Evolutionary conservation across 2,329 filamentous ascomycete genomes (phyloP).

Genomic region (Biscogniauxia marginata): DNA sequence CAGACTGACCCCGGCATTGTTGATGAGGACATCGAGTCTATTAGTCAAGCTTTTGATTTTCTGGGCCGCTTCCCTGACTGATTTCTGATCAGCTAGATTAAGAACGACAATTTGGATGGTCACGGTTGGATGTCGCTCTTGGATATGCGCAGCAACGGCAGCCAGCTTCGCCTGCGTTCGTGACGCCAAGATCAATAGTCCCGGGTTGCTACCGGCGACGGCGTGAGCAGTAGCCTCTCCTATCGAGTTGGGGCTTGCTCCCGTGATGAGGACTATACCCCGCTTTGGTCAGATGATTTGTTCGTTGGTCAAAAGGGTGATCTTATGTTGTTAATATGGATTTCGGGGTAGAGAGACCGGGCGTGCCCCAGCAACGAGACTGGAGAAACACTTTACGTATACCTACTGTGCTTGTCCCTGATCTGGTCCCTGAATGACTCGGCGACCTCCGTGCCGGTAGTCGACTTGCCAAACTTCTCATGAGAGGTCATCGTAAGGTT

Average conservation of each 20-base stretch:
- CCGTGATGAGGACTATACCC: slow-evolving; percentile 41
- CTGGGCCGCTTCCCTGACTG: slow-evolving; percentile 32
- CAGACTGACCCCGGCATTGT: slow-evolving; percentile 41
- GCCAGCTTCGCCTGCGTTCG: slow-evolving; percentile 35
- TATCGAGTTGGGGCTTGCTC: slow-evolving; percentile 37
- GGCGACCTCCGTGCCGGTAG: slow-evolving; percentile 16
- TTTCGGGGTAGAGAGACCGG: not conserved
- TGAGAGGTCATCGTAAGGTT: slow-evolving; percentile 4
- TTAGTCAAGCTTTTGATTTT: slow-evolving; percentile 28
- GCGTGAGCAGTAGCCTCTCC: slow-evolving; percentile 35
- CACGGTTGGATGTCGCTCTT: slow-evolving; percentile 4
- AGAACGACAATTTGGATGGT: slow-evolving; percentile 28
- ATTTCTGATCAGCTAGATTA: slow-evolving; percentile 33
- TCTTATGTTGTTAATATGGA: not conserved
- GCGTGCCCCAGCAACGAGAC: not conserved
- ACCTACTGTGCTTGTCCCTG: slow-evolving; percentile 11
- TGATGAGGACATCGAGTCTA: slow-evolving; percentile 40
- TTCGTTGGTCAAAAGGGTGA: not conserved
- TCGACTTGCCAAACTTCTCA: slow-evolving; percentile 5
- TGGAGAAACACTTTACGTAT: not conserved
- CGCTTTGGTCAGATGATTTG: slow-evolving; percentile 20
- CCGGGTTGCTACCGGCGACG: slow-evolving; percentile 34
- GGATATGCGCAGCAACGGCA: slow-evolving; percentile 25
- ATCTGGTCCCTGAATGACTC: slow-evolving; percentile 12
- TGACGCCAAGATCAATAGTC: slow-evolving; percentile 38